Evolutionary conservation across 345 rosid genomes (phyloP).

Genomic region (Rhodamnia rubescens): DNA sequence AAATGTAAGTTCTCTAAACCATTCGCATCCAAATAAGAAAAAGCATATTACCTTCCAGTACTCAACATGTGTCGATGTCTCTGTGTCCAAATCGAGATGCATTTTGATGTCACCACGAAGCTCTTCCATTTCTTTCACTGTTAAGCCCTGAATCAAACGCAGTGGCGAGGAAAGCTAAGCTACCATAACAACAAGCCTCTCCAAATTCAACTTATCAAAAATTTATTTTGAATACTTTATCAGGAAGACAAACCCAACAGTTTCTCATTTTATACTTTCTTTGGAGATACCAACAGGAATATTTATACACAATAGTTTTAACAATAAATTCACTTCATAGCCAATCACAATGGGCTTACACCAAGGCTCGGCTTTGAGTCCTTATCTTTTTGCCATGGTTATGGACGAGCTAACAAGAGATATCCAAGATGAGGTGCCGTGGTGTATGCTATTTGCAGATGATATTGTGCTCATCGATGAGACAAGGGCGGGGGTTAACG

Average conservation of each 20-base stretch:
- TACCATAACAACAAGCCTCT: neutral
- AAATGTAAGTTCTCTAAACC: neutral
- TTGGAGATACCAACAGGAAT: neutral
- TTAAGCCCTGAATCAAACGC: conserved; percentile 53
- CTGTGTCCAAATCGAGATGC: conserved; percentile 86
- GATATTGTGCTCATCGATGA: no score
- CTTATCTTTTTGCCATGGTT: no score
- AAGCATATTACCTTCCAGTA: conserved; percentile 75
- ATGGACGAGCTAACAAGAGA: no score
- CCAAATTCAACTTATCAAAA: neutral
- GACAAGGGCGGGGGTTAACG: no score
- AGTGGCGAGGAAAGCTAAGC: neutral
- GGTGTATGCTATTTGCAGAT: no score
- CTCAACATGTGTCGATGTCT: conserved; percentile 54
- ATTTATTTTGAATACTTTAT: neutral
- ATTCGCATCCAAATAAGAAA: neutral
- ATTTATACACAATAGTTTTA: neutral
- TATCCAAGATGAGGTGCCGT: no score
- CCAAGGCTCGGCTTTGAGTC: no score
- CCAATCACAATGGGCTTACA: no score
- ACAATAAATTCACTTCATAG: neutral
- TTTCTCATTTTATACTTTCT: neutral
- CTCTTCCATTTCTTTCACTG: conserved; percentile 89
- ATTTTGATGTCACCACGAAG: conserved; percentile 90
- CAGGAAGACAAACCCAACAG: neutral